A percentile compares a stretch with the other conserved stretches of the same genome.
These are phyloP conservation scores for Exidia glandulosa DNA, from an alignment of 768 basidiomycete species.

Conservation along the genomic window DNA sequence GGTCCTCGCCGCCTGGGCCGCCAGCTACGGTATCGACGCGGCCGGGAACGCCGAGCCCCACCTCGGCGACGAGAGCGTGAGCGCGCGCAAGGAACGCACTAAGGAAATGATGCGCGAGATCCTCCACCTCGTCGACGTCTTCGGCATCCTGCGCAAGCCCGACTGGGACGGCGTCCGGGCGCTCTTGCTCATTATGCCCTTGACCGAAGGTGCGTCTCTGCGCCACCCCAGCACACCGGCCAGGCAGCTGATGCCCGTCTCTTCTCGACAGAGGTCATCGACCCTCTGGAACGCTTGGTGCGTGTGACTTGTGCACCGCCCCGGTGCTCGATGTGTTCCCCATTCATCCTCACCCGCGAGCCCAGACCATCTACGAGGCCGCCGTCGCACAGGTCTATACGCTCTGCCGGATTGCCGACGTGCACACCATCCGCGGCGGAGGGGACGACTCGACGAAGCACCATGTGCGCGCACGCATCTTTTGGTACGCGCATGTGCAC, in stretches of 20 bases:
- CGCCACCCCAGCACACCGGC: background rate
- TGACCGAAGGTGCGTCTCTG: slow-evolving; percentile 72
- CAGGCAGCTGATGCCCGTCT: background rate
- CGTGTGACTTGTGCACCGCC: slow-evolving; percentile 6
- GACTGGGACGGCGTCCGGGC: slow-evolving; percentile 80
- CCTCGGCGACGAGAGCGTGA: slow-evolving; percentile 18
- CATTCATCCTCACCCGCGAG: background rate
- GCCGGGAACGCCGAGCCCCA: slow-evolving; percentile 43
- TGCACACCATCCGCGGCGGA: slow-evolving; percentile 36
- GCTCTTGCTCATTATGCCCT: slow-evolving; percentile 66
- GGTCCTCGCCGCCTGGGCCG: slow-evolving; percentile 79
- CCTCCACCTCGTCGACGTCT: slow-evolving; percentile 67
- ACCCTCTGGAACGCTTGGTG: slow-evolving; percentile 34
- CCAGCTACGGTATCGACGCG: slow-evolving; percentile 81
- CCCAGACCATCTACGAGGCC: slow-evolving; percentile 61
- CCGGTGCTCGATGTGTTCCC: slow-evolving; percentile 19
- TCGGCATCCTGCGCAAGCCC: slow-evolving; percentile 68
- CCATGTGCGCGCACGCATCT: slow-evolving; percentile 61
- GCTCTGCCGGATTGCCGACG: slow-evolving; percentile 48
- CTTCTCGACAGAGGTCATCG: slow-evolving; percentile 27
- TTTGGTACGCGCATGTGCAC: slow-evolving; percentile 82
- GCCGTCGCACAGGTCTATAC: slow-evolving; percentile 73
- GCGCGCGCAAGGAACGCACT: slow-evolving; percentile 40
- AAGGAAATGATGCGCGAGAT: slow-evolving; percentile 68
- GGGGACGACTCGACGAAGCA: slow-evolving; percentile 46